These are phyloP conservation scores for Arachis stenosperma DNA, from an alignment of 306 rosid genomes.

Conservation along the genomic window DNA sequence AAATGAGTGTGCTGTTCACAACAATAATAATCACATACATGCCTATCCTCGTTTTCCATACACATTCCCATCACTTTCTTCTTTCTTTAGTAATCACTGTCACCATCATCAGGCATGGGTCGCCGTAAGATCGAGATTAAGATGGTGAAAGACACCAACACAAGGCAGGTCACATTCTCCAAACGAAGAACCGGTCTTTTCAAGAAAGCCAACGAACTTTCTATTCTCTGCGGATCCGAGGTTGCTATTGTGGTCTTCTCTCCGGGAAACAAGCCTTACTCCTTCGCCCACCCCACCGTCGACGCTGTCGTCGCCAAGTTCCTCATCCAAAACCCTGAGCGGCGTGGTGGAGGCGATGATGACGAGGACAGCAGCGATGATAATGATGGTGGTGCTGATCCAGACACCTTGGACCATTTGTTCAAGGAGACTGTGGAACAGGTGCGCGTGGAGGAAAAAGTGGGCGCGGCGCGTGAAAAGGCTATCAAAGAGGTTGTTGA, in stretches of 20 bases:
- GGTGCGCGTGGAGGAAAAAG: conserved; percentile 40
- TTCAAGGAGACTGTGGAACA: conserved; percentile 34
- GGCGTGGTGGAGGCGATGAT: neutral
- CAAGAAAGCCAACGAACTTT: conserved; percentile 68
- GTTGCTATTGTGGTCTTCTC: conserved; percentile 63
- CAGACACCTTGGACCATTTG: conserved; percentile 25
- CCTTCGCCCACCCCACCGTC: conserved; percentile 62
- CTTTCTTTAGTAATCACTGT: neutral
- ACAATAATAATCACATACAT: neutral
- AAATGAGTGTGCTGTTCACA: conserved; percentile 6
- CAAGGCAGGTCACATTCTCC: conserved; percentile 64
- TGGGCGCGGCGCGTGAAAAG: conserved; percentile 31
- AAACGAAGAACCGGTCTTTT: conserved; percentile 65
- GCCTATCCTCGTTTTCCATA: neutral
- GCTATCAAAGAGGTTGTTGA: neutral
- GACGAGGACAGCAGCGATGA: neutral
- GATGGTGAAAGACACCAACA: conserved; percentile 55
- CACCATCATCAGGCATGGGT: conserved; percentile 41
- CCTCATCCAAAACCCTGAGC: neutral
- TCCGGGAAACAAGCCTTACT: conserved; percentile 56
- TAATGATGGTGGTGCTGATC: neutral
- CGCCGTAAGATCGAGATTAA: conserved; percentile 64
- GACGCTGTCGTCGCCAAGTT: conserved; percentile 41
- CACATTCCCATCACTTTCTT: neutral
- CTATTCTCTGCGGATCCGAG: conserved; percentile 57